A percentile compares a stretch with the other conserved stretches of the same genome.
These are phyloP conservation scores for Phlebopus sp. DNA, from an alignment of 1,284 basidiomycete species.

Conservation along the genomic window DNA sequence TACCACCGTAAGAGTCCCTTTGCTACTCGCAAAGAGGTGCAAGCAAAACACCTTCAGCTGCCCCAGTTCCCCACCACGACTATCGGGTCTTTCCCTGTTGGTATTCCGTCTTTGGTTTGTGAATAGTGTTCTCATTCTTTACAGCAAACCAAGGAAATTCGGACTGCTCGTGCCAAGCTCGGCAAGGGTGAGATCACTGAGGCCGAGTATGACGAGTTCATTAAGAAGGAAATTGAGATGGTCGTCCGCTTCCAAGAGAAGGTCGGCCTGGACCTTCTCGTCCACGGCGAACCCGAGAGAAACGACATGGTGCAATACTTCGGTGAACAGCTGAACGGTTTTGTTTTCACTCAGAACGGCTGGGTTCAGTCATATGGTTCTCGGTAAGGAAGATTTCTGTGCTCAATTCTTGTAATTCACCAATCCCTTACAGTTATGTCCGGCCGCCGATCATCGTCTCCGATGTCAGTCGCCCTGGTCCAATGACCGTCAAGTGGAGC, in stretches of 20 bases:
- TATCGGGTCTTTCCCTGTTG: constrained; percentile 94
- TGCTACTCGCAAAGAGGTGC: constrained; percentile 83
- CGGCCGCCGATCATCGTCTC: constrained; percentile 99
- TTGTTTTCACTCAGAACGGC: constrained; percentile 97
- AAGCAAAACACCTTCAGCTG: constrained; percentile 86
- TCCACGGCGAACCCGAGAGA: constrained; percentile 98
- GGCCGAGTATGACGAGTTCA: constrained; percentile 95
- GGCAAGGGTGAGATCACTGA: constrained; percentile 89
- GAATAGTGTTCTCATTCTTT: constrained; percentile 3
- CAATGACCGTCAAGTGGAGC: constrained; percentile 98
- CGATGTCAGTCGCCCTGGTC: constrained; percentile 89
- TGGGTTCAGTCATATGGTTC: constrained; percentile 99
- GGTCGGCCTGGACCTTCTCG: constrained; percentile 94
- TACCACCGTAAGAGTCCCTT: constrained; percentile 92
- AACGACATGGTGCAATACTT: constrained; percentile 99
- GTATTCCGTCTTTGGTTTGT: constrained; percentile 22
- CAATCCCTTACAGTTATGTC: constrained; percentile 75
- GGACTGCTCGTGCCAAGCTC: constrained; percentile 91
- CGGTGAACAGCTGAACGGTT: constrained; percentile 94
- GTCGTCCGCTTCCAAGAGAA: constrained; percentile 98
- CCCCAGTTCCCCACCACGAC: constrained; percentile 99
- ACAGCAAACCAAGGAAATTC: constrained; percentile 99
- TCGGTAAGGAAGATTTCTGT: constrained; percentile 47
- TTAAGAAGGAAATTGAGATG: constrained; percentile 95
- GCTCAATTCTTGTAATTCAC: constrained; percentile 16